Evolutionary conservation across 768 basidiomycete genomes (phyloP), one percentile per base, ranked within the genome.

Genomic region (Lyophyllum atratum): DNA sequence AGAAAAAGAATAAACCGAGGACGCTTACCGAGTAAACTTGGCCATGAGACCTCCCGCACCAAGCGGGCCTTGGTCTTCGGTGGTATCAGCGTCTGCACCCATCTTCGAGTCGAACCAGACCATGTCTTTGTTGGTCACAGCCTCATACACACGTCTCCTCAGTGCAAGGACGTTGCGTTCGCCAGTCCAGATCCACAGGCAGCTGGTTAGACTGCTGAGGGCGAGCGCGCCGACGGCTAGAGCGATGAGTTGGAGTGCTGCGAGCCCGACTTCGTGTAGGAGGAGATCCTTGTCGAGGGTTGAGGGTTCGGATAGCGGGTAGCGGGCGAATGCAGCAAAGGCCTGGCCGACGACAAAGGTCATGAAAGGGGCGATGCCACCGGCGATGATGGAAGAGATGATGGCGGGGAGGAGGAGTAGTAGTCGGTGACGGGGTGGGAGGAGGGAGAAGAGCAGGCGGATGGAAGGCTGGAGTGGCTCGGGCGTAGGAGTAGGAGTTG

Each of bases 31-130:
- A 31, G 90, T 83, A 70, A 97, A 98, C 67, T 93, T 92, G 52
- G 92, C 88, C 94, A 96, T 95, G 43, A 97, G 77, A 21, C 94
- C 95, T 58, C 90, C 93, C 49, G 93, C 93, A 59, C 92, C 92
- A 47, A 87, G 75, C 37, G 84, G 80, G 24, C 82, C 81, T 40
- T 80, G 76, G 44, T 71, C 72, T 43, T 75, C 69, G 60, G 69
- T 65, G 51, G 68, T 61, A 34, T 72, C 78, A 70, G 37, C 77
- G 22, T 85, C 85, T 9, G 74, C 72, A 52, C 84, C 85, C 81
- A 89, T 87, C 55, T 90, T 86, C 39, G 82, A 71, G 72, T 97
- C 95, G 68, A 93, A 97, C 95, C 95, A 97, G n/a, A 80, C 79
- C 83, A 96, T 89, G 21, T 87, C 86, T 65, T 87, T 89, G 22